Evolutionary conservation across 352 stramenopile species (phyloP), one percentile per base, ranked within the genome.

Genomic region (Phytophthora multivora): DNA sequence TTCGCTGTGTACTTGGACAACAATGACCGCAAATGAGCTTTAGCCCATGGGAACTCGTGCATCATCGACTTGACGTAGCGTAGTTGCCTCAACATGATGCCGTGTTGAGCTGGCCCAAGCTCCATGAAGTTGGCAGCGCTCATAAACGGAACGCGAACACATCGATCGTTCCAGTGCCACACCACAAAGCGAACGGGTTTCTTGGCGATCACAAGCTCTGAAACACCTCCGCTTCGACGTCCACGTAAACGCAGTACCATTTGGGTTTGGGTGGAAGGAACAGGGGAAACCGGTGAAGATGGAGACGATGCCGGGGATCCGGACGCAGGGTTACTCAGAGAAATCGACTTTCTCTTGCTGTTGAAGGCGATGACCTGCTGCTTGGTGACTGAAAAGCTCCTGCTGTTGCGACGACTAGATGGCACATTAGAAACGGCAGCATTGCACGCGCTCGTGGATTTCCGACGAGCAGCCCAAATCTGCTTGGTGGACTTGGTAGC

Each of bases 11-110:
- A 94, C 3, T 71, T 65, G 1, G 81, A 77, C 18, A 94, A 45
- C 16, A 94, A 54, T 12, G 83, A 67, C 13, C 81, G 82, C 10
- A 94, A 51, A 31, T 89, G 80, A 4, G 79, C 66, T 60, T 94
- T 94, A 1, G 83, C 85, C 85, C 85, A 94, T 31, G 85, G 83
- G n/a, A 92, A 67, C 18, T 94, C 79, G 49, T 92, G 80, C 85
- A 92, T 94, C 42, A 90, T 82, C 7, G 73, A 79, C 65, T 91
- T 92, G 36, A 94, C 76, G 63, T 89, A 94, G n/a, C 85, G 83
- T 18, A 94, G 54, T 45, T 94, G 85, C 2, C 75, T 69, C n/a
- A 94, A 40, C 85, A 94, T 94, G 45, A 94, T 74, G 5, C 78
- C 74, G 42, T 94, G 85, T 58, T 94, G 85, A 7, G 88, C 74